These are phyloP conservation scores for Aspergillus sclerotiicarbonarius DNA, from an alignment of 495 filamentous ascomycete species.

Conservation along the genomic window DNA sequence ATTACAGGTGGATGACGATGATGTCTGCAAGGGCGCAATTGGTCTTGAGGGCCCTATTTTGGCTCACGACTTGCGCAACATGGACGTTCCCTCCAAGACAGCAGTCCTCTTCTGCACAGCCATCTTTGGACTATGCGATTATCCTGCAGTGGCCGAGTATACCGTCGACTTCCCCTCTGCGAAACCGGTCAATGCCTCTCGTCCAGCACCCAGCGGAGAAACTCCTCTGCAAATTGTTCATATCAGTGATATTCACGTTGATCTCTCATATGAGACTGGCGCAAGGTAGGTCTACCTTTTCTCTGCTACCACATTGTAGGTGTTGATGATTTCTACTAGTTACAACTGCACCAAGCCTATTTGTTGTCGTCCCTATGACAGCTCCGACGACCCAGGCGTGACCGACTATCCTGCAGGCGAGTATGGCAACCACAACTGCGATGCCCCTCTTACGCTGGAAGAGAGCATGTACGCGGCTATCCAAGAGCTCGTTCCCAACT, in stretches of 20 bases:
- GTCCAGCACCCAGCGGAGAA: not conserved
- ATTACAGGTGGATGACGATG: not conserved
- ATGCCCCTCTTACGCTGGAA: constrained; percentile 2
- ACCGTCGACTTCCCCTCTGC: constrained; percentile 1
- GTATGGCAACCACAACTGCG: constrained; percentile 5
- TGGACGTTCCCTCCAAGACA: constrained; percentile 3
- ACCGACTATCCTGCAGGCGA: constrained; percentile 1
- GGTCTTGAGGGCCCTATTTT: not conserved
- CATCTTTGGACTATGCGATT: constrained; percentile 3
- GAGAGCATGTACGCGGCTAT: constrained; percentile 5
- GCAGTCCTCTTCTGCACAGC: constrained; percentile 1
- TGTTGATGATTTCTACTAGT: not conserved
- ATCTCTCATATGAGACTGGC: constrained; percentile 2
- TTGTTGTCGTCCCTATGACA: constrained; percentile 1
- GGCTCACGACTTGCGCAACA: not conserved
- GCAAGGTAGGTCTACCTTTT: not conserved
- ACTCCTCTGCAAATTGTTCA: constrained; percentile 4
- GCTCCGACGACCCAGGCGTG: not conserved
- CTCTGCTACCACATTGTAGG: not conserved
- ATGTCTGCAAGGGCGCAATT: constrained; percentile 2
- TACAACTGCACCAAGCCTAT: constrained; percentile 5
- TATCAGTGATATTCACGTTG: constrained; percentile 3
- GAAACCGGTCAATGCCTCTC: not conserved
- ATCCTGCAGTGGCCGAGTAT: constrained; percentile 3
- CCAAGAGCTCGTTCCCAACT: not conserved